Base-by-base conservation (phyloP, 108 stramenopile genomes). In the Stephanodiscus minutulus region DNA sequence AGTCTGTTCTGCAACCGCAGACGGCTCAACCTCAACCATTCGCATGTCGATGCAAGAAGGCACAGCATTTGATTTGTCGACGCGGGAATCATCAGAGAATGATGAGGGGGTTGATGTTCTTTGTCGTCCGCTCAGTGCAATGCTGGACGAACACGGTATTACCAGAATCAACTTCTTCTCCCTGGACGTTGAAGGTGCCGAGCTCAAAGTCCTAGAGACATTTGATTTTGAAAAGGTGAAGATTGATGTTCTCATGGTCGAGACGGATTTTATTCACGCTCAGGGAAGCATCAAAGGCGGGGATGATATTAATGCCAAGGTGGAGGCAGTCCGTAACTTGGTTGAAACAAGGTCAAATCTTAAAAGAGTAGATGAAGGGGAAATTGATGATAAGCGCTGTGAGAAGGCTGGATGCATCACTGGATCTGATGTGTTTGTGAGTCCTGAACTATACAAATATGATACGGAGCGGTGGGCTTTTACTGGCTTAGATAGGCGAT, bases 351-450 rank as follows among this genome's bases (percentile, higher is more conserved):
- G 18, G 63, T 46, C 44, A 41, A 22, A 47, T 29, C 22, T 64
- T 36, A 47, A 47, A 28, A 25, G 44, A 48, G 44, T 29, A 11
- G 47, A 44, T 46, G 21, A 29, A 41, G 25, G 27, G 25, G 22
- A 64, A 41, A 47, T 12, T 48, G 39, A 64, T 47, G 6, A 3
- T 15, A 21, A 43, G 44, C 21, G 44, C 25, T 64, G 63, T 64
- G 46, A 64, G 22, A 64, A 43, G 44, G 46, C 43, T 24, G 63
- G 63, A 27, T 46, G 63, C 63, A 47, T 64, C 28, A 43, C 43
- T 22, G 63, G 63, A 24, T 64, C 63, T 10, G 63, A 64, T 47
- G 63, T 64, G 22, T 64, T 64, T 64, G 63, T 64, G 12, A 64
- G 63, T 47, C 63, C 63, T 47, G 63, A 64, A 44, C 63, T 64